phyloP scores from a whole-genome alignment of 805 yeast genomes.

The Yamadazyma olivae region DNA sequence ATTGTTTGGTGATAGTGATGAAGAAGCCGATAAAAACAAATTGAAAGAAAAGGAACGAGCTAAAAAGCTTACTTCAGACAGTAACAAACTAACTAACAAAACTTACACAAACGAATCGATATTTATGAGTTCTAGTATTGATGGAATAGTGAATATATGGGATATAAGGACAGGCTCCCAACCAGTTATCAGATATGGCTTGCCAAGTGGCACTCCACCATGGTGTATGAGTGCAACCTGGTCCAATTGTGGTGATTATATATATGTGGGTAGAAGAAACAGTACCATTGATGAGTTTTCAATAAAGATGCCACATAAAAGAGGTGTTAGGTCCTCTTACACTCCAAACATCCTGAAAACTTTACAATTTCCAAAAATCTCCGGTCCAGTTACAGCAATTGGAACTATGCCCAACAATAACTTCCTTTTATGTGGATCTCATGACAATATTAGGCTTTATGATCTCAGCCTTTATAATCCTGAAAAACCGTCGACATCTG shows the following conservation, averaged over 20 bases:
- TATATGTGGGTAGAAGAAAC: slow-evolving; percentile 87
- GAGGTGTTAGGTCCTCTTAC: slow-evolving; percentile 12
- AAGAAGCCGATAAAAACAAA: slow-evolving; percentile 19
- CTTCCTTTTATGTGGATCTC: slow-evolving; percentile 83
- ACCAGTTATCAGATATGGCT: slow-evolving; percentile 47
- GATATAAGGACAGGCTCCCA: slow-evolving; percentile 53
- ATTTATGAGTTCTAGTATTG: slow-evolving; percentile 77
- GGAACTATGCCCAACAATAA: slow-evolving; percentile 76
- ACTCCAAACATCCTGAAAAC: slow-evolving; percentile 51
- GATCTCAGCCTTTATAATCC: slow-evolving; percentile 54
- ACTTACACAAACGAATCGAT: slow-evolving; percentile 40
- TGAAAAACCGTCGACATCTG: slow-evolving; percentile 17
- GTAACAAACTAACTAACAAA: slow-evolving; percentile 19
- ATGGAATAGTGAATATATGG: slow-evolving; percentile 82
- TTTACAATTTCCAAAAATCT: slow-evolving; percentile 75
- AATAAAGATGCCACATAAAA: slow-evolving; percentile 52
- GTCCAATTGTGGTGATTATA: slow-evolving; percentile 76
- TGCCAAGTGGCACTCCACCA: slow-evolving; percentile 75
- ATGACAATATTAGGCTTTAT: slow-evolving; percentile 84
- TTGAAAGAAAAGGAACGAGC: slow-evolving; percentile 7
- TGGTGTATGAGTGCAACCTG: slow-evolving; percentile 92
- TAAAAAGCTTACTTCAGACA: slow-evolving; percentile 8
- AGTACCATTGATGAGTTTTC: slow-evolving; percentile 78
- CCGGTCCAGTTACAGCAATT: slow-evolving; percentile 87
- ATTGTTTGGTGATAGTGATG: slow-evolving; percentile 46